Evolutionary conservation across 495 filamentous ascomycete genomes (phyloP), one percentile per base, ranked within the genome.

Genomic region (Penicillium salamii): DNA sequence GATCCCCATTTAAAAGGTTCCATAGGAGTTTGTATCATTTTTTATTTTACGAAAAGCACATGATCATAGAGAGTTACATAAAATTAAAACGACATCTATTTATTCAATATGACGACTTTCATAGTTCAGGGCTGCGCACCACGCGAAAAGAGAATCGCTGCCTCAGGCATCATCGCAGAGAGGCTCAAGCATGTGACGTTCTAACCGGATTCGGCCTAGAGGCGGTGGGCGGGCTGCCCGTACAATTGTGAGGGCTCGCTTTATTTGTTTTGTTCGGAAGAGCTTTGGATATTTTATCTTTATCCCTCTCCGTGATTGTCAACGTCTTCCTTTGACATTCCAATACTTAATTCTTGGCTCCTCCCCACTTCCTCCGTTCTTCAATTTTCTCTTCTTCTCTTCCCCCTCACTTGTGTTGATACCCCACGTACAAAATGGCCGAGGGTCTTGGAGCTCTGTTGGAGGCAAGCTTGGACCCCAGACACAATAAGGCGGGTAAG

Each of bases 401-500:
- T 36, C 33, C 45, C 45, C 33, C 53, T 53, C 53, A 35, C 50
- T 49, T 46, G 26, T 61, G 49, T 64, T 61, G 50, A 56, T 59
- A 59, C 61, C 58, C 66, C 64, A 60, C 63, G 57, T 65, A 52
- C 47, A 80, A 69, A 71, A 95, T 95, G 89, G 83, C 89, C 67
- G 75, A 84, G 55, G 79, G 86, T 66, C 73, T 92, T 63, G 78
- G 81, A 65, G 73, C 77, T 57, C 78, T 96, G 59, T 82, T 99
- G 33, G 78, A 95, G 59, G 86, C 86, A 36, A 96, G 89, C 55
- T 80, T 97, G 54, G 88, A 97, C 68, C 87, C 90, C 12, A 71
- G 74, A 43, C 83, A 90, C 61, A 87, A 90, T 63, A 93, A 90
- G 67, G 85, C 92, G 85, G 93, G 93, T 90, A 68, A 58, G 78